Base-by-base conservation (phyloP, 257 asterid species). In the Ballota nigra region DNA sequence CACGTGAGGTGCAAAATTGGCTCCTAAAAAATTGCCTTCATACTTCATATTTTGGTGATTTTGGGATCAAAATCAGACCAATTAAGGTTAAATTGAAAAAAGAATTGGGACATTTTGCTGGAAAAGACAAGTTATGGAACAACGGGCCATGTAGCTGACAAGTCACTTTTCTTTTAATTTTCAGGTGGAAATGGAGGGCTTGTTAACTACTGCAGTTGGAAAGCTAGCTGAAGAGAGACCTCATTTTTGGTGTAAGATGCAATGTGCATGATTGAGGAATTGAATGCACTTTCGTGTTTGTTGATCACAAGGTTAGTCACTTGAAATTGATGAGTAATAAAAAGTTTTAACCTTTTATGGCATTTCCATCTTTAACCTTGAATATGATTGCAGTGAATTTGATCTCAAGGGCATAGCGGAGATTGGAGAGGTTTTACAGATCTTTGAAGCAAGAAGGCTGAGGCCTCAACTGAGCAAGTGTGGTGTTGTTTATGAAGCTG, bases 171-270 rank as follows among this genome's bases (percentile, higher is more conserved):
- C 0, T 29, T 24, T 31, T 31, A 31, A 31, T 31, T 55, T 40
- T 20, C 68, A 83, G 86, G 87, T 15, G 70, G 73, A 83, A 8
- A 40, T 81, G 62, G 31, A 16, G 10, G 22, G 12, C 9, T 47
- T 47, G 0, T 33, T 33, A 33, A 33, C 38, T 4, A 33, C 8
- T 33, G 38, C 38, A 33, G 9, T 33, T 8, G 38, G 38, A 33
- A 8, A 33, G 36, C 36, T 31, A 3, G 36, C 36, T 31, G 36
- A 31, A 31, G 6, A 31, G 36, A 63, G 36, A 18, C 26, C 67
- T 65, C 18, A 20, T 31, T 31, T 38, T 43, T 43, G 18, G 1
- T 43, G 51, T 43, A 6, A 0, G 55, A 47, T 8, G 53, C 53
- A 45, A 4, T 45, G 8, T 0, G 1, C 52, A 19, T 76, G 63